phyloP scores from a whole-genome alignment of 202 grass and related monocot species.

The Setaria viridis region DNA sequence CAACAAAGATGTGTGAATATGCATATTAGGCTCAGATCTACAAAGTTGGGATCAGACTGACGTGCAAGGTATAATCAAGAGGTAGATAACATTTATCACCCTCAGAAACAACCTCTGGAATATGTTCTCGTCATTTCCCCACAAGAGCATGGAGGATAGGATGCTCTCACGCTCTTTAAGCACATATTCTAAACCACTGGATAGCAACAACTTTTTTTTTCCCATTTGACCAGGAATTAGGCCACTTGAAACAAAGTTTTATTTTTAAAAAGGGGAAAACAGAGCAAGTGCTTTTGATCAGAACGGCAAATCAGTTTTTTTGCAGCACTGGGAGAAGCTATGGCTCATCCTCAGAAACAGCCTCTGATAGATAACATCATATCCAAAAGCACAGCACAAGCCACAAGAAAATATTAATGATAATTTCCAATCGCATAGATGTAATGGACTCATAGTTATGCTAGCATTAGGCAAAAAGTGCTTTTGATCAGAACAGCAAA shows the following conservation, averaged over 20 bases:
- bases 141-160: not conserved
- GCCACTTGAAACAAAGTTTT: not conserved
- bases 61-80: slow-evolving; percentile 48
- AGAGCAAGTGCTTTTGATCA: slow-evolving; percentile 33
- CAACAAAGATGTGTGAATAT: slow-evolving; percentile 20
- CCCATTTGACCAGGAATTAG: slow-evolving; percentile 12
- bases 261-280: not conserved
- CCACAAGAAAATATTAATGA: not conserved
- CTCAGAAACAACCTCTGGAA: slow-evolving; percentile 48
- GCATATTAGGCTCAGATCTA: not conserved
- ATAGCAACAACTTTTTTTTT: slow-evolving; percentile 19
- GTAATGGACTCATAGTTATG: too few relatives aligned
- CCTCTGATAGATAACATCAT: slow-evolving; percentile 48
- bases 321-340: slow-evolving; percentile 35
- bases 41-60: slow-evolving; percentile 41
- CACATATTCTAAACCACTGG: slow-evolving; percentile 22
- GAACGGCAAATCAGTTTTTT: slow-evolving; percentile 44
- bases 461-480: not conserved
- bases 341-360: slow-evolving; percentile 52
- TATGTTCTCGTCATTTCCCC: not conserved
- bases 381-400: slow-evolving; percentile 19
- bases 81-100: slow-evolving; percentile 7
- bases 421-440: not conserved
- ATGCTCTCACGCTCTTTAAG: not conserved
- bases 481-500: not conserved